Evolutionary conservation across 768 basidiomycete genomes (phyloP).

Genomic region (Boletus sensibilis): DNA sequence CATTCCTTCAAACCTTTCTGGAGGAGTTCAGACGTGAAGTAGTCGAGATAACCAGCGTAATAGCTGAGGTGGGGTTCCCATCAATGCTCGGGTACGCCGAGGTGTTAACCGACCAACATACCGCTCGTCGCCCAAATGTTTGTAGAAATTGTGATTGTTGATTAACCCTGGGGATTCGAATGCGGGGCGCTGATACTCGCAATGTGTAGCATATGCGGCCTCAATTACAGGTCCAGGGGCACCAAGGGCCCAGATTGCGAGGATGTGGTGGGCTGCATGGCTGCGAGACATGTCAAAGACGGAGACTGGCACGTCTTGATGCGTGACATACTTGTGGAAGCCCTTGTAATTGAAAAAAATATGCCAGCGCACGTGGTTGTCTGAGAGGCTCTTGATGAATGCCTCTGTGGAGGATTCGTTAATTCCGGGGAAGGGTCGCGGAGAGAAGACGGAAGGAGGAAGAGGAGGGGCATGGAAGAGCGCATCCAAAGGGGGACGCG

Average conservation of each 20-base stretch:
- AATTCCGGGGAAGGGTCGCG: constrained; percentile 36
- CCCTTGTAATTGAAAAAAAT: constrained; percentile 48
- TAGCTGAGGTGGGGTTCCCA: constrained; percentile 39
- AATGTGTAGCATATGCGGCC: constrained; percentile 43
- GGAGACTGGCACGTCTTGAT: constrained; percentile 5
- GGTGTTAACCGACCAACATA: constrained; percentile 27
- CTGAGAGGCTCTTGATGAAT: constrained; percentile 42
- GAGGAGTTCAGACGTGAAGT: constrained; percentile 47
- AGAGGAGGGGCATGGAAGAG: constrained; percentile 26
- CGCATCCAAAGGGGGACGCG: constrained; percentile 13
- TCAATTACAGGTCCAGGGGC: constrained; percentile 42
- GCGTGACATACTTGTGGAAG: constrained; percentile 31
- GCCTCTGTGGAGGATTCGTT: constrained; percentile 39
- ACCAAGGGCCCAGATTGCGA: constrained; percentile 63
- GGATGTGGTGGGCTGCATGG: constrained; percentile 56
- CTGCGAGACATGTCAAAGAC: constrained; percentile 31
- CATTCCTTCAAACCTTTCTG: constrained; percentile 42
- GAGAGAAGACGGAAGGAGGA: constrained; percentile 34
- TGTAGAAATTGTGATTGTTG: constrained; percentile 43
- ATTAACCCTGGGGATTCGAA: constrained; percentile 27
- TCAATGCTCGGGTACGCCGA: not conserved
- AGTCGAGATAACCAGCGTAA: constrained; percentile 57
- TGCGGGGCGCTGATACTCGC: constrained; percentile 37
- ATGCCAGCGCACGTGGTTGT: constrained; percentile 55
- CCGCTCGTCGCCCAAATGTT: constrained; percentile 58